Conservation (phyloP, 2,329 filamentous ascomycete genomes). For the Trichoderma citrinoviride region DNA sequence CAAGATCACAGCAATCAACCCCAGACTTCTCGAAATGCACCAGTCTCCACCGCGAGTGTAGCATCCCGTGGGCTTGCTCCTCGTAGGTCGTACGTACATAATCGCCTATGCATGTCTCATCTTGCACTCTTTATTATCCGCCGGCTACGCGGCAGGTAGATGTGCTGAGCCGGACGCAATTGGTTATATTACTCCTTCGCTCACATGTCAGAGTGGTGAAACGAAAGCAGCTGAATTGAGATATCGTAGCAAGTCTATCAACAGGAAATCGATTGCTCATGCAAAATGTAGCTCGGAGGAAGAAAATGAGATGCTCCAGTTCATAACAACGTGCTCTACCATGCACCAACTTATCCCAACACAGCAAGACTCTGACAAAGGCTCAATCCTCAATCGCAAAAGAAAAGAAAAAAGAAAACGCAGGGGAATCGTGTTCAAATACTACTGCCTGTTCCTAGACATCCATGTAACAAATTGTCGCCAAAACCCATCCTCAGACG, state of each 20-base stretch:
- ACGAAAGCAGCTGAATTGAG: background rate
- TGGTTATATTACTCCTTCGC: too few relatives aligned
- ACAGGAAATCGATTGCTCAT: background rate
- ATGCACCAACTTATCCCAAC: background rate
- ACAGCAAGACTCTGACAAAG: background rate
- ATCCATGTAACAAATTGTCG: background rate
- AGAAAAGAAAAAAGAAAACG: too few relatives aligned
- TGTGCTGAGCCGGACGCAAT: background rate
- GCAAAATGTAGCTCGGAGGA: background rate
- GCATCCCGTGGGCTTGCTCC: background rate
- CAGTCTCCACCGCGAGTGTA: background rate
- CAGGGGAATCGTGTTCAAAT: slow-evolving; percentile 11
- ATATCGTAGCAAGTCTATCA: background rate
- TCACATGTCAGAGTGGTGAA: background rate
- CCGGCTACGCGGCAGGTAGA: background rate
- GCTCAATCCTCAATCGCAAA: background rate
- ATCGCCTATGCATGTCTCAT: slow-evolving; percentile 10
- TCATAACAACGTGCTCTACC: background rate
- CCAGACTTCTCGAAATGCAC: too few relatives aligned
- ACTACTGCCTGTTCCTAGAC: background rate
- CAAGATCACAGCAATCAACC: too few relatives aligned
- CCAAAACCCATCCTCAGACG: background rate
- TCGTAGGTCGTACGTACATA: background rate
- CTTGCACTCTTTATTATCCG: background rate
- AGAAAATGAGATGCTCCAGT: background rate